A percentile compares a stretch with the other conserved stretches of the same genome.
phyloP scores from a whole-genome alignment of 768 basidiomycete genomes.

The Boletus tylopilopsis region DNA sequence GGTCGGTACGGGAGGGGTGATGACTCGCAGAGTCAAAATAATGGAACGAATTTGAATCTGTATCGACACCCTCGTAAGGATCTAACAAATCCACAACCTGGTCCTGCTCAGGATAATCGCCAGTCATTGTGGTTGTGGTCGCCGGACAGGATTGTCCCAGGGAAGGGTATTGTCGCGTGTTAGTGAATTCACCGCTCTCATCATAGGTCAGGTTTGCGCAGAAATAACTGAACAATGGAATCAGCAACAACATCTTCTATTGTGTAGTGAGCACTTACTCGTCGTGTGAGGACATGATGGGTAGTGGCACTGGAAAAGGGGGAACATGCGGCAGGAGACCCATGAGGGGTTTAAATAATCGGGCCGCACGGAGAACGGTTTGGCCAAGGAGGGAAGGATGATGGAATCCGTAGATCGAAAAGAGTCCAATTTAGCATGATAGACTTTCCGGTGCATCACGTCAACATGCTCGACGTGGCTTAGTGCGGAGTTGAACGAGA shows the following conservation, averaged over 20 bases:
- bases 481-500: constrained; percentile 6
- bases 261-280: constrained; percentile 11
- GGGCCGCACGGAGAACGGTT: constrained; percentile 14
- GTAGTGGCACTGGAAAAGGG: constrained; percentile 1
- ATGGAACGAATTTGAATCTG: constrained; percentile 10
- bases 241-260: constrained; percentile 5
- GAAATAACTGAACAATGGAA: background rate
- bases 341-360: constrained; percentile 24
- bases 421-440: constrained; percentile 16
- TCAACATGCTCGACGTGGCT: constrained; percentile 3
- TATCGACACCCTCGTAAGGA: background rate
- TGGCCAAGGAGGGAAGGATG: constrained; percentile 16
- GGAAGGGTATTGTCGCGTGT: background rate
- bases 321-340: constrained; percentile 3
- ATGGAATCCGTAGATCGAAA: constrained; percentile 18
- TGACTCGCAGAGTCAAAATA: background rate
- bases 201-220: background rate
- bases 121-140: background rate
- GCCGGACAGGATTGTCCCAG: constrained; percentile 2
- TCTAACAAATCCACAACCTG: constrained; percentile 4
- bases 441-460: constrained; percentile 29
- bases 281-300: constrained; percentile 20
- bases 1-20: background rate
- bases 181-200: constrained; percentile 2
- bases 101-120: constrained; percentile 2